Evolutionary conservation across 2,329 filamentous ascomycete species (phyloP), one percentile per base, ranked within the genome.

Genomic region (Zymoseptoria tritici): DNA sequence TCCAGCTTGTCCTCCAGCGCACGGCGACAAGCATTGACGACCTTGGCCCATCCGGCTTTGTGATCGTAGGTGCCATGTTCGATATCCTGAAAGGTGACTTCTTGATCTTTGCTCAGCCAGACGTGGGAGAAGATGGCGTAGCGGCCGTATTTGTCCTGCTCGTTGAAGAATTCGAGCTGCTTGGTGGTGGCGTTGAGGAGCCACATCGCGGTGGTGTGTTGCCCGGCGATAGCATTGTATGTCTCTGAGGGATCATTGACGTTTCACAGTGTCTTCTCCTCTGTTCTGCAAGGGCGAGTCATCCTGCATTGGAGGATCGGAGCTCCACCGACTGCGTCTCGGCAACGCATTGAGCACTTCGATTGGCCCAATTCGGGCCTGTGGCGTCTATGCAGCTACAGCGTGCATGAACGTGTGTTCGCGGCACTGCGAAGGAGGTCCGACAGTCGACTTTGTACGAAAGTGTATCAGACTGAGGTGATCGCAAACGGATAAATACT

Each of bases 71-170:
- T 16, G 5, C 60, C 60, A 42, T 57, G 49, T n/a, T 46, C 42
- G 16, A 68, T 57, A 20, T 68, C 66, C 42, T 65, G 61, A 24
- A 66, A 68, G 1, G 61, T 65, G 19, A 68, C 64, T 36, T 68
- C 66, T 22, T 65, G 62, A 3, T 63, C 54, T n/a, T 62, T 57
- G 13, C 20, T 29, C 9, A 53, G 49, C 67, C 65, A 69, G 20
- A 65, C 66, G 52, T 69, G 67, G 2, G 61, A 65, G 5, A 69
- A 60, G 20, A 69, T 68, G n/a, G 65, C 65, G 49, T 69, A 69
- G 29, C 61, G 53, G 26, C 64, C 62, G 51, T 64, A 62, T 8
- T 63, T 63, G 31, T 62, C 62, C 9, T 16, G n/a, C 46, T 65
- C 64, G 19, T 64, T 55, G 29, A 60, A 57, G 49, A 64, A 67